Base-by-base conservation (phyloP, 2,329 filamentous ascomycete species). In the Polychaeton citri region DNA sequence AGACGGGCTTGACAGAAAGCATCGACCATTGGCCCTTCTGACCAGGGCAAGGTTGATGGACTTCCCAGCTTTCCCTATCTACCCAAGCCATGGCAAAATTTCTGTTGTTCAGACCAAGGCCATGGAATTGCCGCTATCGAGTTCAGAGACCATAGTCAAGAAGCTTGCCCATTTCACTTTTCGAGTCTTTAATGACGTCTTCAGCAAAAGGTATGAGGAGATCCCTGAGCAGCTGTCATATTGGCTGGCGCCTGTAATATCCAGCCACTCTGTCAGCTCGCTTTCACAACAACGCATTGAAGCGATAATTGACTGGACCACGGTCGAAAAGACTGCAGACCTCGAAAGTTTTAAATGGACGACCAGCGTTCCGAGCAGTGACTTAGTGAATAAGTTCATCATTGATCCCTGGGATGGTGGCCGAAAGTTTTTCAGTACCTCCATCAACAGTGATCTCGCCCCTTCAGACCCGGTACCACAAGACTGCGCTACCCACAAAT, bases 151-250 rank as follows among this genome's bases (percentile, higher is more conserved):
- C 0, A 52, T 65, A 2, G 44, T 85, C 0, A 57, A 69, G 1
- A 54, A 63, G 2, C 54, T 96, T n/a, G 76, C 75, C 1, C 58
- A 56, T 0, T 93, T 90, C 53, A 94, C 83, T 0, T 61, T 92
- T 28, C 68, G 71, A 4, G 58, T 92, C 0, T 95, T 92, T 55
- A 63, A 73, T 12, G 85, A 96, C 46, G 65, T 95, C 0, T 96
- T 94, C 62, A 88, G 86, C 57, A 98, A 98, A 55, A 67, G 69
- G 3, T 98, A 84, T 49, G 75, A 81, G 33, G 64, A 72, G 0
- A 66, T 75, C 12, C 47, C 65, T 0, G 58, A 67, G 1, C 74
- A 78, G 19, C 71, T 94, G 54, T 79, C 86, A 0, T 98, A 95
- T 57, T 94, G 86, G 64, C 52, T 95, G 10, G 81, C 76, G 0